phyloP scores from a whole-genome alignment of 495 filamentous ascomycete species.

The Achaetomiella virescens region DNA sequence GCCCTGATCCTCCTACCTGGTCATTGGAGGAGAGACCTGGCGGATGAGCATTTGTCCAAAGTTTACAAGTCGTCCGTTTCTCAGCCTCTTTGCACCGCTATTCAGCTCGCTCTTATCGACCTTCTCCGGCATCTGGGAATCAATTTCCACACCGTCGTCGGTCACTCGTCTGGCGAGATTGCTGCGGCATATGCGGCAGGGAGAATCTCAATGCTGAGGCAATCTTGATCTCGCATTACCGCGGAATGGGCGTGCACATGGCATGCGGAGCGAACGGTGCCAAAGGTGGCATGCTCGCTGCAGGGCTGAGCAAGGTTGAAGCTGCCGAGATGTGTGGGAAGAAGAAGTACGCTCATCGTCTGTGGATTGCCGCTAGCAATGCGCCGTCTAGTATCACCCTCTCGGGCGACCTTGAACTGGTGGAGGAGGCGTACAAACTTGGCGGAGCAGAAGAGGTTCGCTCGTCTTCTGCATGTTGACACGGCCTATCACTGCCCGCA shows the following conservation, averaged over 20 bases:
- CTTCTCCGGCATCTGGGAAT: constrained; percentile 41
- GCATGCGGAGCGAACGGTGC: constrained; percentile 24
- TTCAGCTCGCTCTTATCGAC: constrained; percentile 49
- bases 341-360: constrained; percentile 21
- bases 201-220: constrained; percentile 41
- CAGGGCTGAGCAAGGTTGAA: constrained; percentile 28
- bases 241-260: constrained; percentile 32
- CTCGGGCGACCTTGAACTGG: constrained; percentile 35
- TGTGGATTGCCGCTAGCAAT: constrained; percentile 41
- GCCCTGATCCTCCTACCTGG: constrained; percentile 44
- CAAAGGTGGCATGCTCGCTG: constrained; percentile 38
- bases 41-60: constrained; percentile 23
- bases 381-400: constrained; percentile 34
- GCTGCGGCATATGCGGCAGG: constrained; percentile 57
- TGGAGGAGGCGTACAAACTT: constrained; percentile 35
- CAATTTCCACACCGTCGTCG: constrained; percentile 43
- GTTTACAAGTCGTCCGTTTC: constrained; percentile 37
- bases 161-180: constrained; percentile 61
- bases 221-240: constrained; percentile 40
- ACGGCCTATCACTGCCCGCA: constrained; percentile 59
- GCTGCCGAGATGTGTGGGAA: constrained; percentile 28
- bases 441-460: constrained; percentile 31
- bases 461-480: constrained; percentile 39
- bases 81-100: constrained; percentile 47
- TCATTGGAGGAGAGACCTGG: constrained; percentile 39